phyloP scores from a whole-genome alignment of 768 basidiomycete species.

The Amanita pallidorosea region DNA sequence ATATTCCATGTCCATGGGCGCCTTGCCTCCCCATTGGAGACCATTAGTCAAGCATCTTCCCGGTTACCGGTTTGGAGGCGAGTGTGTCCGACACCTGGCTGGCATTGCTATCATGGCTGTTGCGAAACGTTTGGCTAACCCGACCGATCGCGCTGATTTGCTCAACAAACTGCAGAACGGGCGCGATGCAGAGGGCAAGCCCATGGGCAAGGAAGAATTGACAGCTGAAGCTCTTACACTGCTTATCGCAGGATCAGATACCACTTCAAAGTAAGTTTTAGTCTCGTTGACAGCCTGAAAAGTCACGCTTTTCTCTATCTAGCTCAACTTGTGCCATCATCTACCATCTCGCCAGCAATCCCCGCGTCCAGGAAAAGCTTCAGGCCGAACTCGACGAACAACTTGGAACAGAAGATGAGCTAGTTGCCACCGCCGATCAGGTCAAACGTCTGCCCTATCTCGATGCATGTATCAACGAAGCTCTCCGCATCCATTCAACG shows the following conservation, averaged over 20 bases:
- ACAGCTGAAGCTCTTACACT: slow-evolving; percentile 85
- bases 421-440: slow-evolving; percentile 50
- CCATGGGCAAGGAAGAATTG: slow-evolving; percentile 71
- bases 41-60: slow-evolving; percentile 56
- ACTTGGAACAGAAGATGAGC: slow-evolving; percentile 43
- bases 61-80: slow-evolving; percentile 63
- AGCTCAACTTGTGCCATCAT: slow-evolving; percentile 88
- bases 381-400: slow-evolving; percentile 68
- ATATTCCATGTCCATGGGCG: slow-evolving; percentile 77
- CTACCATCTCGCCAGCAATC: slow-evolving; percentile 70
- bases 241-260: slow-evolving; percentile 84
- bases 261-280: slow-evolving; percentile 73
- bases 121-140: slow-evolving; percentile 57
- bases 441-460: slow-evolving; percentile 72
- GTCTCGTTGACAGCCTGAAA: too few species aligned
- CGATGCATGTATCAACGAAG: slow-evolving; percentile 83
- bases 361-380: slow-evolving; percentile 52
- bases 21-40: slow-evolving; percentile 61
- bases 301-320: background rate
- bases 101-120: slow-evolving; percentile 76
- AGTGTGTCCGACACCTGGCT: slow-evolving; percentile 62
- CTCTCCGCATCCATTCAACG: slow-evolving; percentile 75
- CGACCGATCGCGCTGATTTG: slow-evolving; percentile 69
- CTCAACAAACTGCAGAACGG: slow-evolving; percentile 72
- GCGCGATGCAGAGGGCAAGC: slow-evolving; percentile 70